Conservation (phyloP, 2,329 filamentous ascomycete genomes). For the Epichloe aotearoae region DNA sequence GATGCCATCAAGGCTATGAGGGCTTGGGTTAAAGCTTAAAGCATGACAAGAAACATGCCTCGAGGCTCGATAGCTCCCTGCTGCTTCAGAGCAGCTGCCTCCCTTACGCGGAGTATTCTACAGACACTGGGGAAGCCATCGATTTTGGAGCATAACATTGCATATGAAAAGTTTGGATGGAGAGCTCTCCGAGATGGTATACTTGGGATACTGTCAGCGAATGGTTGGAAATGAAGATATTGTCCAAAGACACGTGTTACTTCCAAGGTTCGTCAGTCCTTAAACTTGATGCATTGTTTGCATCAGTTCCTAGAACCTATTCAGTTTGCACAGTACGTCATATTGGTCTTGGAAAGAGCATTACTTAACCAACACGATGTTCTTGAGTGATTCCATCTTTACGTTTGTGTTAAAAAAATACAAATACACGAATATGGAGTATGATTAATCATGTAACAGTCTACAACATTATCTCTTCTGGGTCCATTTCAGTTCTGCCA, state of each 20-base stretch:
- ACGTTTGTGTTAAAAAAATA: neutral
- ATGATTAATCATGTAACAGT: neutral
- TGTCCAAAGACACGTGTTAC: neutral
- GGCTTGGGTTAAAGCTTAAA: conserved; percentile 30
- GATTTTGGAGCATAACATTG: neutral
- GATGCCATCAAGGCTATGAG: conserved; percentile 54
- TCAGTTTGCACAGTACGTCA: neutral
- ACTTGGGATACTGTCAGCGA: neutral
- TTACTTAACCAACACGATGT: neutral
- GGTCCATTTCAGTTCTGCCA: neutral
- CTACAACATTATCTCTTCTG: neutral
- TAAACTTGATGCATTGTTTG: neutral
- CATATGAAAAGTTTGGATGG: neutral
- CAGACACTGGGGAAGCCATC: neutral
- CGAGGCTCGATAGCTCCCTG: neutral
- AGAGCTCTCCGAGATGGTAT: neutral
- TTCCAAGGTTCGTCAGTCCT: neutral
- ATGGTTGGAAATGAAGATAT: neutral
- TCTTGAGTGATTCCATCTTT: neutral
- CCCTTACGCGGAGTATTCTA: neutral
- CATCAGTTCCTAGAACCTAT: neutral
- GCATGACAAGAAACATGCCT: neutral
- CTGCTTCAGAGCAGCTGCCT: neutral
- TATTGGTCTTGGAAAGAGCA: neutral
- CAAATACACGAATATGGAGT: neutral